These are phyloP conservation scores for Viola pubescens DNA, from an alignment of 441 rosid genomes.

Conservation along the genomic window DNA sequence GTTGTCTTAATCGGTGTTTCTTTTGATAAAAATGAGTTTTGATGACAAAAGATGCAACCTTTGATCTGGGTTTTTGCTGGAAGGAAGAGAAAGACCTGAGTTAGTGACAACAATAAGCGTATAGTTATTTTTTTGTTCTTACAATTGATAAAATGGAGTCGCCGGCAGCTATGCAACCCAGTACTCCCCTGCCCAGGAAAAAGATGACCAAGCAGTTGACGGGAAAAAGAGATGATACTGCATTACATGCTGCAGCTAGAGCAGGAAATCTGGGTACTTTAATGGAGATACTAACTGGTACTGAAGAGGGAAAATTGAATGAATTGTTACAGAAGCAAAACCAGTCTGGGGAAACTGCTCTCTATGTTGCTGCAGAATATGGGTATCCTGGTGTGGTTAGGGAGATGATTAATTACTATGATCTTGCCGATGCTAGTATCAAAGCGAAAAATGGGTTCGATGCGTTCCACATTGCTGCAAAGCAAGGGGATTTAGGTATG, in stretches of 20 bases:
- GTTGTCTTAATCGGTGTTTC: not conserved
- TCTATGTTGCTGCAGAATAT: slow-evolving; percentile 77
- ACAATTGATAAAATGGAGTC: slow-evolving; percentile 30
- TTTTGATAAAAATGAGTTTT: slow-evolving; percentile 11
- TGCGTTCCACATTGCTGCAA: slow-evolving; percentile 93
- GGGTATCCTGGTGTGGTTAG: slow-evolving; percentile 63
- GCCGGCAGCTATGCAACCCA: slow-evolving; percentile 15
- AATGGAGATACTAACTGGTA: slow-evolving; percentile 34
- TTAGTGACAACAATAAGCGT: slow-evolving; percentile 9
- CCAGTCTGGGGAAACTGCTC: slow-evolving; percentile 80
- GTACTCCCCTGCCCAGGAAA: slow-evolving; percentile 32
- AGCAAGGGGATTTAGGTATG: slow-evolving; percentile 84
- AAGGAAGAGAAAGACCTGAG: slow-evolving; percentile 19
- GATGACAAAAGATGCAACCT: slow-evolving; percentile 20
- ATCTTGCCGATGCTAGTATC: slow-evolving; percentile 62
- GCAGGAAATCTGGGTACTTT: slow-evolving; percentile 44
- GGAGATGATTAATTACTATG: slow-evolving; percentile 68
- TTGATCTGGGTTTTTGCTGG: slow-evolving; percentile 33
- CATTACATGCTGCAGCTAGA: slow-evolving; percentile 71
- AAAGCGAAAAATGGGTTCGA: slow-evolving; percentile 91
- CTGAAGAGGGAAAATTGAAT: slow-evolving; percentile 33
- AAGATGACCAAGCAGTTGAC: slow-evolving; percentile 77
- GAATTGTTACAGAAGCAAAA: slow-evolving; percentile 60
- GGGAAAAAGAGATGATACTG: slow-evolving; percentile 71
- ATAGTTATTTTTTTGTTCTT: slow-evolving; percentile 5